These are phyloP conservation scores for Phylloporus sp. DNA, from an alignment of 768 basidiomycete species.

Conservation along the genomic window DNA sequence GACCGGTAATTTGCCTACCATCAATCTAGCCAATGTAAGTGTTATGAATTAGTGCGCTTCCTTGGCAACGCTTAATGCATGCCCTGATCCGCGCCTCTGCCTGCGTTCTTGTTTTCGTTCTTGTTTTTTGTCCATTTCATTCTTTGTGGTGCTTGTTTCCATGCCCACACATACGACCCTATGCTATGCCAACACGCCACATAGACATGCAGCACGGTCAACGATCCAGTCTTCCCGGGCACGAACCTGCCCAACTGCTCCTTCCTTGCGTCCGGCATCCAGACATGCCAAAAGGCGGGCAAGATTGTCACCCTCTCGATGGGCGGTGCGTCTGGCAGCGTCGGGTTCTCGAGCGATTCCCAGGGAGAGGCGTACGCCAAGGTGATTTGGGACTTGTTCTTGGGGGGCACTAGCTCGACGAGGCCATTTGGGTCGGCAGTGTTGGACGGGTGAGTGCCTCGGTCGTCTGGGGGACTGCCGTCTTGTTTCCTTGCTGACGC, in stretches of 20 bases:
- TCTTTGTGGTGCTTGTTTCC: background rate
- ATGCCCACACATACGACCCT: background rate
- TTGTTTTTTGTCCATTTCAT: background rate
- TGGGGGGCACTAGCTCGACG: slow-evolving; percentile 58
- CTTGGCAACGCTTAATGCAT: background rate
- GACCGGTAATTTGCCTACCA: slow-evolving; percentile 51
- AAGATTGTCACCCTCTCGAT: slow-evolving; percentile 58
- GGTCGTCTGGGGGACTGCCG: background rate
- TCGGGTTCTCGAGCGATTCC: slow-evolving; percentile 54
- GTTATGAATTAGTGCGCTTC: background rate
- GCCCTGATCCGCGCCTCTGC: background rate
- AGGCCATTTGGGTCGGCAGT: slow-evolving; percentile 71
- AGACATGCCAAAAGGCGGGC: slow-evolving; percentile 60
- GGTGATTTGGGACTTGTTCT: slow-evolving; percentile 65
- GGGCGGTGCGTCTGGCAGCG: slow-evolving; percentile 61
- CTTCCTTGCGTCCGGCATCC: slow-evolving; percentile 57
- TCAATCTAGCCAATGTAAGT: slow-evolving; percentile 58
- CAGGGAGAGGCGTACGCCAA: slow-evolving; percentile 59
- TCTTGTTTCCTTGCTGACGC: background rate
- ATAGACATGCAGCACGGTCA: slow-evolving; percentile 59
- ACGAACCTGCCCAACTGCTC: slow-evolving; percentile 60
- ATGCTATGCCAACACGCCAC: background rate
- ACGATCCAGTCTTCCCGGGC: slow-evolving; percentile 57
- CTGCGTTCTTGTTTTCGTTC: background rate
- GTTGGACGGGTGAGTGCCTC: slow-evolving; percentile 56